Conservation (phyloP, 163 green algal genomes). For the Chloromonas sp. region DNA sequence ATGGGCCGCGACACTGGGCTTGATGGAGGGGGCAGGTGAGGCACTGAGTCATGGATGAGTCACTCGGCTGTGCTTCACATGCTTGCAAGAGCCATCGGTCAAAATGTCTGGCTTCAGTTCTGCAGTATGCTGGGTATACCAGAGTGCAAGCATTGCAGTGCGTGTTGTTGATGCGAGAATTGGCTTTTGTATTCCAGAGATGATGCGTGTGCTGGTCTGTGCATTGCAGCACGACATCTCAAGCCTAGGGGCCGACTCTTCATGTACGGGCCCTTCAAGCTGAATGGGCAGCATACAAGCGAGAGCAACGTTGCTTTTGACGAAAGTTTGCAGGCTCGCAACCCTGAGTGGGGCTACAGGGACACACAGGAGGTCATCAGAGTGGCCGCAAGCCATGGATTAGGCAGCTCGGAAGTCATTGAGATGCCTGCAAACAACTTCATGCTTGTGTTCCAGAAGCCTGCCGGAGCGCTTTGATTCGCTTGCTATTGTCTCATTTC, state of each 20-base stretch:
- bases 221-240: neutral
- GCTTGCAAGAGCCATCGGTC: too few species aligned
- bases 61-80: too few species aligned
- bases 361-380: conserved; percentile 39
- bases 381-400: neutral
- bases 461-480: too few species aligned
- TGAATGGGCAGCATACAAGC: conserved; percentile 30
- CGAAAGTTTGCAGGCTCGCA: conserved; percentile 15
- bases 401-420: neutral
- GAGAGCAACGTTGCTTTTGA: conserved; percentile 51
- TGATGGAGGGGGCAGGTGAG: conserved; percentile 21
- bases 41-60: too few species aligned
- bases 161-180: too few species aligned
- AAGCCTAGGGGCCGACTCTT: neutral
- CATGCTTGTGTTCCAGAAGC: neutral
- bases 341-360: conserved; percentile 49
- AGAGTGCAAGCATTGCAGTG: too few species aligned
- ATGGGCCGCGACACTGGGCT: conserved; percentile 10
- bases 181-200: too few species aligned
- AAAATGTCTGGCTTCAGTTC: too few species aligned
- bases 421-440: neutral
- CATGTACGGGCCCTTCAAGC: conserved; percentile 41
- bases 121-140: too few species aligned
- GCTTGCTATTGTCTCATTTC: too few species aligned
- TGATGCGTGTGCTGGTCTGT: too few species aligned